Conservation (phyloP, 2,329 filamentous ascomycete species). For the Pseudocercospora pini-densiflorae region DNA sequence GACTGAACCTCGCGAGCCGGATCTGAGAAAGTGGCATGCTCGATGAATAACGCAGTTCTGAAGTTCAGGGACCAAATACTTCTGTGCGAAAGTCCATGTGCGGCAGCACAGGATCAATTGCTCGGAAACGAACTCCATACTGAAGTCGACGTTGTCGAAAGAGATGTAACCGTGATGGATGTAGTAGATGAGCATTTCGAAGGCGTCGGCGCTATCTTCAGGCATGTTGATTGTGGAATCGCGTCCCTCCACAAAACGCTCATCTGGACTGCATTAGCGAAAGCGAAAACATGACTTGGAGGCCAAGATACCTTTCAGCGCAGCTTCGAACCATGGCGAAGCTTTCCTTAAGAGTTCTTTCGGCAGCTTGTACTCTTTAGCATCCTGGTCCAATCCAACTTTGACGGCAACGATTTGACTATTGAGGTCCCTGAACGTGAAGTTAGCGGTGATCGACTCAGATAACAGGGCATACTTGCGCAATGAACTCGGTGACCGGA, state of each 20-base stretch:
- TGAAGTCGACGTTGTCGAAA: too few species aligned
- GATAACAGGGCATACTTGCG: too few species aligned
- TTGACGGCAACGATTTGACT: not conserved
- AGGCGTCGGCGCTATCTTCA: not conserved
- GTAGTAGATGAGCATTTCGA: not conserved
- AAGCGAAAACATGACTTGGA: too few species aligned
- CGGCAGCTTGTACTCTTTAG: not conserved
- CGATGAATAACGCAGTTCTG: not conserved
- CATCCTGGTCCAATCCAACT: not conserved
- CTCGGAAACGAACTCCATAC: not conserved
- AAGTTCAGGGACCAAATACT: not conserved
- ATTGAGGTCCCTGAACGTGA: not conserved
- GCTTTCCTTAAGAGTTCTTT: not conserved
- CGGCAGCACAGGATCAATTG: not conserved
- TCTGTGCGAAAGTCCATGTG: not conserved
- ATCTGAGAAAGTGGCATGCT: not conserved
- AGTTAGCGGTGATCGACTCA: too few species aligned
- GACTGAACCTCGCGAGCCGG: too few species aligned
- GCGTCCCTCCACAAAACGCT: not conserved
- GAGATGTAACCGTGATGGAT: too few species aligned
- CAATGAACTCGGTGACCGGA: too few species aligned
- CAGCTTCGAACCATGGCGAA: not conserved
- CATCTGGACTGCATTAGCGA: not conserved
- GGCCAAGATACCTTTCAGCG: not conserved
- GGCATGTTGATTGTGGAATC: not conserved